Evolutionary conservation across 2,329 filamentous ascomycete species (phyloP), one percentile per base, ranked within the genome.

Genomic region (Onygena corvina): DNA sequence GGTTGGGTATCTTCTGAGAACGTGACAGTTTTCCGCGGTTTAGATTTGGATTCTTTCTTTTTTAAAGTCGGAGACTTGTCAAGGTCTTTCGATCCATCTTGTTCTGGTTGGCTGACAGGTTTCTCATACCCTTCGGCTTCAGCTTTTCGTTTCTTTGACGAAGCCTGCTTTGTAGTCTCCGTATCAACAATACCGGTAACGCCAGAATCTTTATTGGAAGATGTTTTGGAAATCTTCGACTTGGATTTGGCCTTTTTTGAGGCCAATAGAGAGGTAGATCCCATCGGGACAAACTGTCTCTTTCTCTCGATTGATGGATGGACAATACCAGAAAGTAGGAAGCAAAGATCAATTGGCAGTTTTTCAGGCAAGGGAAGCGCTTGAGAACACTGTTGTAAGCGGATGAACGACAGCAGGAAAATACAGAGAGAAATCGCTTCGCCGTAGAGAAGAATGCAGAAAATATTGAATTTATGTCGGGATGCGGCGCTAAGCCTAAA

Each of bases 1-100:
- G 63, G 66, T 59, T 83, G 82, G 2, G 78, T 80, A 46, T 81
- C 79, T 5, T 76, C 70, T 1, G 79, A 76, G 60, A 84, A 84
- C 1, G 77, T 75, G 6, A 84, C 80, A 3, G 76, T 79, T 60
- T 83, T 82, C 53, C 67, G 40, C 11, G n/a, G 2, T 20, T 31
- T 21, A n/a, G 20, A 21, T 51, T 36, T 27, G 38, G 25, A 16
- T 20, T n/a, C 36, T 52, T 9, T 48, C 50, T 58, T 61, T 55
- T 55, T 57, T 49, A 48, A 53, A 44, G 33, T 36, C 45, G 49
- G 53, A 21, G 36, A 21, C 25, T 23, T 40, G 11, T n/a, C 11
- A 40, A 21, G 3, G 2, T 40, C 45, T 33, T 31, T 30, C 16
- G 23, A 25, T 4, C 20, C 42, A 16, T 46, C 20, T 1, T 40